phyloP scores from a whole-genome alignment of 202 grass and related monocot genomes.

The Cymbopogon flexuosus region DNA sequence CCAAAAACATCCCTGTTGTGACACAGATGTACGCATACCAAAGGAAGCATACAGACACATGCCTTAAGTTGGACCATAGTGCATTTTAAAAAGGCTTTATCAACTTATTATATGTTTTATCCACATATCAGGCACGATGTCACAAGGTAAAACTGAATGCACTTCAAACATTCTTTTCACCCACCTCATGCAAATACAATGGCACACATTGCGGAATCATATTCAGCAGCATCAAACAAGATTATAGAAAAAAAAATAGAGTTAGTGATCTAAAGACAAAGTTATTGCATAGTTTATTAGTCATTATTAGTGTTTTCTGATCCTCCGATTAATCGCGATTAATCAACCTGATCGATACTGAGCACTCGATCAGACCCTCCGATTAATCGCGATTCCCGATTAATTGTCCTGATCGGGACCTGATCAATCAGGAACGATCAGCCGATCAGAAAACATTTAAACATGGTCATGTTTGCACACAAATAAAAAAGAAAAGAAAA shows the following conservation, averaged over 20 bases:
- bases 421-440: too few species aligned
- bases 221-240: not conserved
- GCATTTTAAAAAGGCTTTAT: not conserved
- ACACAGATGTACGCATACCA: not conserved
- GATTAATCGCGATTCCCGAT: too few species aligned
- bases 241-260: not conserved
- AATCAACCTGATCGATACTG: too few species aligned
- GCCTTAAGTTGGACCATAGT: not conserved
- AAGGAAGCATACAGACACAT: not conserved
- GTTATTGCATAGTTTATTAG: not conserved
- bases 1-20: not conserved
- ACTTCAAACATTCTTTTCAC: not conserved
- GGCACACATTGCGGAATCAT: not conserved
- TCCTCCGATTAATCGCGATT: too few species aligned
- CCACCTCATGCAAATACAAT: not conserved
- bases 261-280: not conserved
- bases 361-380: too few species aligned
- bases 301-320: too few species aligned
- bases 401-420: too few species aligned
- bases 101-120: constrained; percentile 1
- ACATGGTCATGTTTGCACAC: not conserved
- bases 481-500: not conserved
- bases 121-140: not conserved
- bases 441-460: not conserved
- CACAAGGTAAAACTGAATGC: constrained; percentile 9